Conservation (phyloP, 1,284 basidiomycete species). For the Coriolopsis trogii region DNA sequence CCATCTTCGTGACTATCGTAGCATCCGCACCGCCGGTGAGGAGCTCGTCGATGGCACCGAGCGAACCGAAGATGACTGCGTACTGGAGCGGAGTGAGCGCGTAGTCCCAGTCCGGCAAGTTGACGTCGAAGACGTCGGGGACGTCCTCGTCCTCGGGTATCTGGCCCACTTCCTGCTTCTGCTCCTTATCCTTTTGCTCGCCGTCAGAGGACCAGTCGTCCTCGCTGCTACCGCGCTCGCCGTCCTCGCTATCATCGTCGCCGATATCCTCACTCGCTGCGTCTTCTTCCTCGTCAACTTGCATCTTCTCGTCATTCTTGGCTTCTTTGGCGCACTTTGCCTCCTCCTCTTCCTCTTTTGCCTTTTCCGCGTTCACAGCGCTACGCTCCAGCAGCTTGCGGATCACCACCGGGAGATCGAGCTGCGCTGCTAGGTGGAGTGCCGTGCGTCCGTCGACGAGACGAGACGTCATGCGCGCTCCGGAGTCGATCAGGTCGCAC, state of each 20-base stretch:
- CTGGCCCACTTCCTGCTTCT: conserved; percentile 32
- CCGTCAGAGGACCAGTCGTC: conserved; percentile 37
- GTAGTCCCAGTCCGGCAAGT: conserved; percentile 60
- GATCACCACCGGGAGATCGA: conserved; percentile 44
- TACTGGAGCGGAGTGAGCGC: conserved; percentile 54
- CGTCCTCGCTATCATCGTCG: conserved; percentile 34
- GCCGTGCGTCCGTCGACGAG: conserved; percentile 57
- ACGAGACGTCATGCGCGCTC: conserved; percentile 54
- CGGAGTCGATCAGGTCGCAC: conserved; percentile 52
- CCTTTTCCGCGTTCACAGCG: conserved; percentile 38
- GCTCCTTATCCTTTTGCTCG: conserved; percentile 24
- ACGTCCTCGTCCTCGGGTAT: conserved; percentile 51
- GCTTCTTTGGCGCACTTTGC: conserved; percentile 32
- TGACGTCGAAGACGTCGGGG: conserved; percentile 56
- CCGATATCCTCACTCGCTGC: conserved; percentile 34
- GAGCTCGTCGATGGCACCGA: conserved; percentile 47
- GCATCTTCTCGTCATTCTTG: conserved; percentile 30
- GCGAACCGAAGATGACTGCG: conserved; percentile 50
- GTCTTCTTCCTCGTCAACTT: conserved; percentile 38
- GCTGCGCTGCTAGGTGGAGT: conserved; percentile 58
- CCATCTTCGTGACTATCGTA: conserved; percentile 29
- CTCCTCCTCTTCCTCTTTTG: conserved; percentile 33
- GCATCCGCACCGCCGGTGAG: conserved; percentile 47
- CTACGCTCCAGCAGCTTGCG: conserved; percentile 54
- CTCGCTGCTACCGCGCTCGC: conserved; percentile 33